Conservation (phyloP, 805 yeast species). For the Sungouiozyma ichnusensis region DNA sequence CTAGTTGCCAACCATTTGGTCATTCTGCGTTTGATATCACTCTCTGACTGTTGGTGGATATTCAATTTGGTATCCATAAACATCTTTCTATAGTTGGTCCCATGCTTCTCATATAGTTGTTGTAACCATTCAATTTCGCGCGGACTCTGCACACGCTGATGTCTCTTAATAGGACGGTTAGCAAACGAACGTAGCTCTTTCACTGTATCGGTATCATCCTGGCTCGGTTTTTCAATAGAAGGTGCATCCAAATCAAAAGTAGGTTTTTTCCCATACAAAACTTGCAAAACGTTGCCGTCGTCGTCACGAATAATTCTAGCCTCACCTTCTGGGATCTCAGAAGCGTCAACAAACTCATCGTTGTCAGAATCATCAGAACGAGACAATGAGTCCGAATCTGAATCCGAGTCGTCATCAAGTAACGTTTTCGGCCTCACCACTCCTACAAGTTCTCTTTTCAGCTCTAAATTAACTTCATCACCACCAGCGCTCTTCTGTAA, state of each 20-base stretch:
- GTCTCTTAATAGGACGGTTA: constrained; percentile 30
- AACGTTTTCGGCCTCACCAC: constrained; percentile 16
- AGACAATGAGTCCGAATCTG: constrained; percentile 12
- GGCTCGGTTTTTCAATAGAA: constrained; percentile 17
- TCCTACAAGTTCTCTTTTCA: constrained; percentile 29
- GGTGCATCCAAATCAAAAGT: constrained; percentile 26
- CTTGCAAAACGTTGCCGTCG: constrained; percentile 52
- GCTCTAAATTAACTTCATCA: constrained; percentile 42
- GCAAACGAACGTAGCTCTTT: constrained; percentile 59
- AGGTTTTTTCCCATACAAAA: constrained; percentile 62
- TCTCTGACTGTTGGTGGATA: constrained; percentile 72
- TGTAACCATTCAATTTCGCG: constrained; percentile 70
- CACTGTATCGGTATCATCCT: constrained; percentile 45
- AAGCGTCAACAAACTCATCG: constrained; percentile 31
- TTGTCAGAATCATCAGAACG: constrained; percentile 1
- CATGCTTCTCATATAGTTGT: constrained; percentile 60
- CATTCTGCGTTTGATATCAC: constrained; percentile 68
- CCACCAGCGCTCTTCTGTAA: constrained; percentile 74
- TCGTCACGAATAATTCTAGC: constrained; percentile 67
- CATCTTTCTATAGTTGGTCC: constrained; percentile 84
- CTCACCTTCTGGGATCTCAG: constrained; percentile 63
- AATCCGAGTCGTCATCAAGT: constrained; percentile 25
- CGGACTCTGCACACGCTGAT: constrained; percentile 49
- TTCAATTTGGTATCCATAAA: constrained; percentile 84
- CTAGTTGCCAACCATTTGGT: constrained; percentile 39